Percentiles rank a stretch among this genome's conserved stretches.
These are phyloP conservation scores for Zygosaccharomyces pseudobailii DNA, from an alignment of 1,139 yeast species.

Conservation along the genomic window DNA sequence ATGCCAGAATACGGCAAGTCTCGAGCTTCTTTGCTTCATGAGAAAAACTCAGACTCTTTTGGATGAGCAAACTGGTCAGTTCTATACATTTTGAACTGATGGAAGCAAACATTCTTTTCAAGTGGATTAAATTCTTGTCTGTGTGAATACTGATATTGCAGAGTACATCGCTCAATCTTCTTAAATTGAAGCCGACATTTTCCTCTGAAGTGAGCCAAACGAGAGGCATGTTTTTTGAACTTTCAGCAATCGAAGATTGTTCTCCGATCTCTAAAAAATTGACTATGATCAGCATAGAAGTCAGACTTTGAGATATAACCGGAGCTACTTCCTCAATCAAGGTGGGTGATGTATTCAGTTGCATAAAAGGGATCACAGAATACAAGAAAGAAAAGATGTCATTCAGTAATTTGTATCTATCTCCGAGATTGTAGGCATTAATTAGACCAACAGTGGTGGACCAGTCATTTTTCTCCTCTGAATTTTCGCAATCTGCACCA, in stretches of 20 bases:
- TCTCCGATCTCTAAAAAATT: constrained; percentile 22
- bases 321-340: constrained; percentile 50
- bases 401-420: constrained; percentile 42
- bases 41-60: constrained; percentile 20
- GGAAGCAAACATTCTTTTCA: constrained; percentile 16
- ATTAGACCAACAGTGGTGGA: constrained; percentile 29
- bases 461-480: constrained; percentile 27
- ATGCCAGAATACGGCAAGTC: constrained; percentile 16
- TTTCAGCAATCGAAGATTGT: constrained; percentile 13
- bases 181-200: constrained; percentile 46
- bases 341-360: constrained; percentile 36
- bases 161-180: constrained; percentile 38
- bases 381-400: constrained; percentile 49
- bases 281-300: constrained; percentile 24
- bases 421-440: constrained; percentile 26
- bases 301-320: constrained; percentile 50
- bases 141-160: constrained; percentile 21
- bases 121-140: constrained; percentile 17
- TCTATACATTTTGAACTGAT: constrained; percentile 24
- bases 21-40: constrained; percentile 6
- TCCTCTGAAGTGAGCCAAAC: constrained; percentile 58
- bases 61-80: constrained; percentile 21
- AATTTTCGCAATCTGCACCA: constrained; percentile 18
- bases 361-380: constrained; percentile 57
- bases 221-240: constrained; percentile 44